Conservation (phyloP, 1,284 basidiomycete genomes). For the Porphyrellus sp. region DNA sequence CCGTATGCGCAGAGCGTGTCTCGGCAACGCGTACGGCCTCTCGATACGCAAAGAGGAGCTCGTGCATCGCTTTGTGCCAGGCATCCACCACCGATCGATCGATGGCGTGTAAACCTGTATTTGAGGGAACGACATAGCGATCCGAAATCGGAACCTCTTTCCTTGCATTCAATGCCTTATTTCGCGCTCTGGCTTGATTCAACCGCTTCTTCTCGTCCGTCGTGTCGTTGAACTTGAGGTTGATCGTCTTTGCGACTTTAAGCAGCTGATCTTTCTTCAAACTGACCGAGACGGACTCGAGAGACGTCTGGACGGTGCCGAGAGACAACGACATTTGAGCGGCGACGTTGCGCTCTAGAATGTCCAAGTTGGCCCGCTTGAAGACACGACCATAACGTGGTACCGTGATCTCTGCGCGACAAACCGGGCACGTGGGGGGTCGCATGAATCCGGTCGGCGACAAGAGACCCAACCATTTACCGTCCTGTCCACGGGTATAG, state of each 20-base stretch:
- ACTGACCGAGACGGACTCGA: conserved; percentile 28
- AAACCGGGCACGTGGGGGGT: conserved; percentile 56
- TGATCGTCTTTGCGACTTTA: conserved; percentile 8
- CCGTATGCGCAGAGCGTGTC: conserved; percentile 43
- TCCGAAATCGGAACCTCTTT: conserved; percentile 18
- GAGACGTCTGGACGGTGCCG: conserved; percentile 24
- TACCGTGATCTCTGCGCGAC: conserved; percentile 47
- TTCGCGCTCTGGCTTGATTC: conserved; percentile 10
- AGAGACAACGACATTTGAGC: conserved; percentile 48
- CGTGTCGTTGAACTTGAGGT: conserved; percentile 23
- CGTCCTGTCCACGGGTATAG: conserved; percentile 41
- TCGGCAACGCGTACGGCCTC: conserved; percentile 33
- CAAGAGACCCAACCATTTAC: conserved; percentile 43
- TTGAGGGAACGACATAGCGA: conserved; percentile 21
- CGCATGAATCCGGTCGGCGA: conserved; percentile 43
- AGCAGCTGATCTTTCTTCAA: conserved; percentile 19
- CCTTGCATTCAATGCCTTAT: conserved; percentile 5
- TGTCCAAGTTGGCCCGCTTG: conserved; percentile 60
- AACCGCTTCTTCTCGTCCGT: conserved; percentile 8
- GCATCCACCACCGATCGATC: conserved; percentile 27
- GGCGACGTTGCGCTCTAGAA: conserved; percentile 61
- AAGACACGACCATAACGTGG: conserved; percentile 57
- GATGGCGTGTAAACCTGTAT: conserved; percentile 30
- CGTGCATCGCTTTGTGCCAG: conserved; percentile 37
- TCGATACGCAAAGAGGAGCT: conserved; percentile 37